Percentiles rank a stretch among this genome's conserved stretches.
phyloP scores from a whole-genome alignment of 1,284 basidiomycete genomes.

The Malassezia slooffiae region DNA sequence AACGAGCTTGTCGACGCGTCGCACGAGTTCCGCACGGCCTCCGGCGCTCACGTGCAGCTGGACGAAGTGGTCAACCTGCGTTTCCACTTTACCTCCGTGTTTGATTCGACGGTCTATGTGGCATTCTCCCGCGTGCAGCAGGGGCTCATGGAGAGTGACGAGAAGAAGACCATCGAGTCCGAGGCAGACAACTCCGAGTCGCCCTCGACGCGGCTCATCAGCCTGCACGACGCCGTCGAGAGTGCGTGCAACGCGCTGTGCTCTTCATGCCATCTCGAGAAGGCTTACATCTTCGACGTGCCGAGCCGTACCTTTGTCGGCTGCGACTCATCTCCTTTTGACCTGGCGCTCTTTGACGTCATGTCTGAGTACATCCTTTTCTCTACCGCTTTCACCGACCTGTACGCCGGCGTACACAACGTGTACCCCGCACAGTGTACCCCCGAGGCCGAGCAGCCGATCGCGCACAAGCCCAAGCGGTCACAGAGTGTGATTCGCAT shows the following conservation, averaged over 20 bases:
- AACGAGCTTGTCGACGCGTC: slow-evolving; percentile 36
- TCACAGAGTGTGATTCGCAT: slow-evolving; percentile 50
- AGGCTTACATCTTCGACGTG: slow-evolving; percentile 84
- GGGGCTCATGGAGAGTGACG: slow-evolving; percentile 54
- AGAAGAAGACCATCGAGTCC: slow-evolving; percentile 65
- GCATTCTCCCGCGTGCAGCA: slow-evolving; percentile 61
- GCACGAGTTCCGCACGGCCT: slow-evolving; percentile 6
- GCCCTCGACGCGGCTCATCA: not conserved
- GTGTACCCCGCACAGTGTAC: not conserved
- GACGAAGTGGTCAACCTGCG: slow-evolving; percentile 46
- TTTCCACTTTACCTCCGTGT: slow-evolving; percentile 78
- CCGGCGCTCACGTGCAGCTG: slow-evolving; percentile 22
- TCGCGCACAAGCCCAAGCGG: not conserved
- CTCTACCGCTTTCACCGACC: slow-evolving; percentile 68
- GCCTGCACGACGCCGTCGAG: slow-evolving; percentile 26
- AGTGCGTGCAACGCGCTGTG: slow-evolving; percentile 26
- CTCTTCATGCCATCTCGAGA: slow-evolving; percentile 72
- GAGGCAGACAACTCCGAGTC: not conserved
- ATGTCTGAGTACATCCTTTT: slow-evolving; percentile 84
- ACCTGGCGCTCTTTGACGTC: slow-evolving; percentile 71
- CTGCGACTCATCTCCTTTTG: slow-evolving; percentile 83
- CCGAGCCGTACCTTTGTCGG: slow-evolving; percentile 76
- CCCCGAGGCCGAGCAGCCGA: not conserved
- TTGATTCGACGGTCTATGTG: slow-evolving; percentile 75
- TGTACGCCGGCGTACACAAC: slow-evolving; percentile 60